A percentile compares a stretch with the other conserved stretches of the same genome.
These are phyloP conservation scores for Saturnispora sekii DNA, from an alignment of 805 yeast genomes.

Conservation along the genomic window DNA sequence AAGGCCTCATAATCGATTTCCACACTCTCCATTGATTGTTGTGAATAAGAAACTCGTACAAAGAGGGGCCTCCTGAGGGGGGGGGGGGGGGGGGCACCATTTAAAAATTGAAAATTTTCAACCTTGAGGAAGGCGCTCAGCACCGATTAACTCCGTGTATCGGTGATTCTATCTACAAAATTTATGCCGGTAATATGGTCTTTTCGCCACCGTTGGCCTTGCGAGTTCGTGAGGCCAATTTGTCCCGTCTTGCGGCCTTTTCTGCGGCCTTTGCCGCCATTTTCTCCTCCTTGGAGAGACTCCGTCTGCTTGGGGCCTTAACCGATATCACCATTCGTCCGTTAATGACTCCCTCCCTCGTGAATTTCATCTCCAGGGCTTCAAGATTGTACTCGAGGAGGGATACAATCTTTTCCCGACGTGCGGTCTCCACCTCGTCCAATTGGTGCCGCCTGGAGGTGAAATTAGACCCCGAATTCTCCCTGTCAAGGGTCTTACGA, in stretches of 20 bases:
- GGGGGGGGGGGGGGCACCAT: too few relatives aligned
- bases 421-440: slow-evolving; percentile 25
- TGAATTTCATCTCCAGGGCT: slow-evolving; percentile 19
- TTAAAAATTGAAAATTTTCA: too few relatives aligned
- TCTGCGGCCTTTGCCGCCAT: slow-evolving; percentile 25
- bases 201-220: not conserved
- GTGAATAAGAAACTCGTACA: too few relatives aligned
- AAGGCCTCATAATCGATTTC: slow-evolving; percentile 87
- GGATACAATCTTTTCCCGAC: slow-evolving; percentile 27
- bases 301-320: slow-evolving; percentile 10
- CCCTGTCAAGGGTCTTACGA: slow-evolving; percentile 21
- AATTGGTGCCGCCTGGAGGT: slow-evolving; percentile 7
- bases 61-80: too few relatives aligned
- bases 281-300: slow-evolving; percentile 19
- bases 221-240: slow-evolving; percentile 10
- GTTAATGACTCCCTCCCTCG: slow-evolving; percentile 16
- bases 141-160: too few relatives aligned
- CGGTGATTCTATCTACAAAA: too few relatives aligned
- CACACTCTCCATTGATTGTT: slow-evolving; percentile 7
- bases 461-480: slow-evolving; percentile 6
- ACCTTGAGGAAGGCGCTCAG: too few relatives aligned
- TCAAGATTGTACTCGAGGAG: slow-evolving; percentile 19
- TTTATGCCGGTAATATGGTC: too few relatives aligned
- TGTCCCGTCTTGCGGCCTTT: slow-evolving; percentile 28
- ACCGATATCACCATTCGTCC: slow-evolving; percentile 16